Percentiles rank a stretch among this genome's conserved stretches.
These are phyloP conservation scores for Aspergillus indologenus DNA, from an alignment of 495 filamentous ascomycete species.

Conservation along the genomic window DNA sequence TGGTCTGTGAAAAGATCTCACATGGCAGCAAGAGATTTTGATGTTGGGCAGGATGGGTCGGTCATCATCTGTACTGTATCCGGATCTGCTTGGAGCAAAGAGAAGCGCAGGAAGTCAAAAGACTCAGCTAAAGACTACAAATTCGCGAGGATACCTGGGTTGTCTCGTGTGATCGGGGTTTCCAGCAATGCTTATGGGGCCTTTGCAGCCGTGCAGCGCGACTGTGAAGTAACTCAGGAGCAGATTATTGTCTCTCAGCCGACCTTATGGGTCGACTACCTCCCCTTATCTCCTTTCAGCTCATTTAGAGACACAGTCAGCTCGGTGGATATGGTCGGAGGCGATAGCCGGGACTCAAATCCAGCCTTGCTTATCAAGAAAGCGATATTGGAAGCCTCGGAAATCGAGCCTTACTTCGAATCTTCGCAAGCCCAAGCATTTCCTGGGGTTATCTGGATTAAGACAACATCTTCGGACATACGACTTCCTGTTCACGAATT, in stretches of 20 bases:
- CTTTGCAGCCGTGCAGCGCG: constrained; percentile 82
- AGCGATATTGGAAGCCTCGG: constrained; percentile 49
- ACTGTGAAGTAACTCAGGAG: constrained; percentile 76
- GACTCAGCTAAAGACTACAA: constrained; percentile 79
- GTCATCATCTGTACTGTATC: constrained; percentile 91
- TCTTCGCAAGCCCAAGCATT: constrained; percentile 17
- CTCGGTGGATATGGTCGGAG: not conserved
- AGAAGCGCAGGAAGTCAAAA: constrained; percentile 77
- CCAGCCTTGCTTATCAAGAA: constrained; percentile 33
- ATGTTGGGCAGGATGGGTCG: constrained; percentile 87
- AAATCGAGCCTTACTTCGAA: constrained; percentile 55
- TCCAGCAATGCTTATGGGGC: constrained; percentile 84
- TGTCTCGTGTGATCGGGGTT: constrained; percentile 79
- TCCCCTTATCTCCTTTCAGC: constrained; percentile 62
- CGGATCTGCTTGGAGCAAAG: constrained; percentile 85
- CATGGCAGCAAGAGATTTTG: constrained; percentile 83
- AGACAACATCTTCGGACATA: constrained; percentile 58
- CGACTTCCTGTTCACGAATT: constrained; percentile 80
- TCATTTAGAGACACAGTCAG: constrained; percentile 17
- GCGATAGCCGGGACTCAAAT: constrained; percentile 14
- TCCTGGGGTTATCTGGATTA: constrained; percentile 46
- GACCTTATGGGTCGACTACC: constrained; percentile 70
- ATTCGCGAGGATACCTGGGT: constrained; percentile 80
- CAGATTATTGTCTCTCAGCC: constrained; percentile 63
- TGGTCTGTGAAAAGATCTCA: constrained; percentile 78